A percentile compares a stretch with the other conserved stretches of the same genome.
Conservation (phyloP, 352 stramenopile genomes). For the Phytopythium kandeliae region DNA sequence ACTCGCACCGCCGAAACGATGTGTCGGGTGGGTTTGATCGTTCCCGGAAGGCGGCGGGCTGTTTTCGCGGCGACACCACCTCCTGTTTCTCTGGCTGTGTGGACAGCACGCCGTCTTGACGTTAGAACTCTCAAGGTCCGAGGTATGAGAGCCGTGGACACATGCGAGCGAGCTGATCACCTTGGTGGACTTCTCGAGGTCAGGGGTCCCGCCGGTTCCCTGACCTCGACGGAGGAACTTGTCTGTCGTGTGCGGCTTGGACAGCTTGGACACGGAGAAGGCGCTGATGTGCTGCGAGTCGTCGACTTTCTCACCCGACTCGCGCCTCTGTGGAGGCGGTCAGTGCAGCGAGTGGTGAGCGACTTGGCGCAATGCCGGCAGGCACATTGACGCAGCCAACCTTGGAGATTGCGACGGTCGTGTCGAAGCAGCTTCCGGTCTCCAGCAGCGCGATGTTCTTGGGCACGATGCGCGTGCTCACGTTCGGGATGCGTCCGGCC, state of each 20-base stretch:
- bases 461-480: constrained; percentile 78
- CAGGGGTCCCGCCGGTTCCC: constrained; percentile 78
- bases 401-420: constrained; percentile 64
- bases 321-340: constrained; percentile 70
- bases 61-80: constrained; percentile 39
- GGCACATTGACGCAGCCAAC: constrained; percentile 8
- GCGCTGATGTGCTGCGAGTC: constrained; percentile 63
- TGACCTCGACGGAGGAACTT: constrained; percentile 90
- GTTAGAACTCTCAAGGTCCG: background rate
- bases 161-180: background rate
- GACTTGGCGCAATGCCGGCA: too few relatives aligned
- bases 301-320: constrained; percentile 65
- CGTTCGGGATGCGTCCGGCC: constrained; percentile 71
- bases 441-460: constrained; percentile 75
- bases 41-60: constrained; percentile 87
- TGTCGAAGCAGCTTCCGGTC: constrained; percentile 95
- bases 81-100: constrained; percentile 32
- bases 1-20: constrained; percentile 57
- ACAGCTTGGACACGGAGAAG: constrained; percentile 91
- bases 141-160: too few relatives aligned
- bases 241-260: constrained; percentile 76
- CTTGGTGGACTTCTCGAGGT: constrained; percentile 55
- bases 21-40: constrained; percentile 92
- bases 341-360: too few relatives aligned
- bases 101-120: background rate